Conservation (phyloP, 306 rosid species). For the Gynostemma pentaphyllum region DNA sequence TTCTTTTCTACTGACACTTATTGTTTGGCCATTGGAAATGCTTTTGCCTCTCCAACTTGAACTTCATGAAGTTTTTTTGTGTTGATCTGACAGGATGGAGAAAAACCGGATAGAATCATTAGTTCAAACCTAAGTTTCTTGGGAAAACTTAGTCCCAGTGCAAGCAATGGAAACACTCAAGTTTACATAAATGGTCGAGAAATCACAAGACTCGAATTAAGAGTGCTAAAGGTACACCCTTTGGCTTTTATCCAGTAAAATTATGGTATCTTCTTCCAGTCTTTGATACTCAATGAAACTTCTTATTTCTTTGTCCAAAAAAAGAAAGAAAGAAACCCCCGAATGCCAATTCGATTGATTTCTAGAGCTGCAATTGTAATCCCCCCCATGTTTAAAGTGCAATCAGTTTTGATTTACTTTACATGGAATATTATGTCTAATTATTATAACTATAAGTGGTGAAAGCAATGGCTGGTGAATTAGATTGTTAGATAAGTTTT, state of each 20-base stretch:
- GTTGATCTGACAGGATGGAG: slow-evolving; percentile 66
- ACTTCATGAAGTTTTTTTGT: slow-evolving; percentile 3
- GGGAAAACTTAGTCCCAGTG: slow-evolving; percentile 65
- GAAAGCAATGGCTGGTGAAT: no score
- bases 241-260: no score
- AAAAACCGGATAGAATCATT: slow-evolving; percentile 79
- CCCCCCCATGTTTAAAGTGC: not conserved
- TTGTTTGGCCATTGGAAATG: not conserved
- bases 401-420: not conserved
- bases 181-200: slow-evolving; percentile 95
- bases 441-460: no score
- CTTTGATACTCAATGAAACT: no score
- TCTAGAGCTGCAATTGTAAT: not conserved
- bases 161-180: slow-evolving; percentile 89
- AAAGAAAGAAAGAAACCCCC: not conserved
- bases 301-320: no score
- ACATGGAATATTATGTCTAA: no score
- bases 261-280: not conserved
- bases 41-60: slow-evolving; percentile 4
- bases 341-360: not conserved
- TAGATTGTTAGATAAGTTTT: not conserved
- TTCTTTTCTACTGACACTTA: slow-evolving; percentile 12
- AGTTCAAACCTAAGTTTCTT: slow-evolving; percentile 87
- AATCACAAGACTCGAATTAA: slow-evolving; percentile 86
- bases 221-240: slow-evolving; percentile 68